Evolutionary conservation across 2,329 filamentous ascomycete species (phyloP).

Genomic region (Phaeosphaeriaceae sp.): DNA sequence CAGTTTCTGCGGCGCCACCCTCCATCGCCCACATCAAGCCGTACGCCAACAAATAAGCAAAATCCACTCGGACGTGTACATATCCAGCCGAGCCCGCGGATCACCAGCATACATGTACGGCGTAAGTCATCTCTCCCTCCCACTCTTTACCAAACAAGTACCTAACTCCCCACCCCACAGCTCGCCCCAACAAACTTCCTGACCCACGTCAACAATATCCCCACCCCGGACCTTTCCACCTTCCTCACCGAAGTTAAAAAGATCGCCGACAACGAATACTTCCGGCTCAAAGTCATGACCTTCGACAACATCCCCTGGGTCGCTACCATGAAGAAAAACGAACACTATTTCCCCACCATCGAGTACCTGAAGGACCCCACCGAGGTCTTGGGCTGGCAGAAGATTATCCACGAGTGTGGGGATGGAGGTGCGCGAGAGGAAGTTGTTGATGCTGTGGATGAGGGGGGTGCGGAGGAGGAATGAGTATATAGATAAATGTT

Average conservation of each 20-base stretch:
- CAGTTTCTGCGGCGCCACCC: constrained; percentile 91
- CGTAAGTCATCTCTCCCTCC: constrained; percentile 59
- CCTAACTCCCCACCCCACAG: constrained; percentile 60
- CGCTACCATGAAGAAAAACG: constrained; percentile 99
- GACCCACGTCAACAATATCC: constrained; percentile 88
- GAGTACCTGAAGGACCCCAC: constrained; percentile 66
- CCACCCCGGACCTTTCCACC: constrained; percentile 79
- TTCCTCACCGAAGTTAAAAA: constrained; percentile 83
- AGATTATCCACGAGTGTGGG: constrained; percentile 61
- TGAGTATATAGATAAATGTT: too few species aligned
- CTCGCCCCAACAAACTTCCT: constrained; percentile 97
- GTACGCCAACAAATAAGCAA: constrained; percentile 97
- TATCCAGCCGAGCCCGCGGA: constrained; percentile 70
- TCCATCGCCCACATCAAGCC: constrained; percentile 93
- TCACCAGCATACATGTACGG: constrained; percentile 46
- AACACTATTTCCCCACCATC: constrained; percentile 83
- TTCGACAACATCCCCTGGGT: constrained; percentile 99
- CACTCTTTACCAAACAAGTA: constrained; percentile 79
- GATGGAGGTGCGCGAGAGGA: constrained; percentile 45
- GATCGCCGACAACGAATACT: constrained; percentile 97
- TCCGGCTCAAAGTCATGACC: constrained; percentile 94
- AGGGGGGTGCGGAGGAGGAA: constrained; percentile 37
- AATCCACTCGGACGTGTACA: constrained; percentile 94
- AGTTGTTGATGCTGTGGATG: constrained; percentile 34
- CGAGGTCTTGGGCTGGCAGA: constrained; percentile 62